Conservation (phyloP, 2,329 filamentous ascomycete genomes). For the Aulographum hederae region DNA sequence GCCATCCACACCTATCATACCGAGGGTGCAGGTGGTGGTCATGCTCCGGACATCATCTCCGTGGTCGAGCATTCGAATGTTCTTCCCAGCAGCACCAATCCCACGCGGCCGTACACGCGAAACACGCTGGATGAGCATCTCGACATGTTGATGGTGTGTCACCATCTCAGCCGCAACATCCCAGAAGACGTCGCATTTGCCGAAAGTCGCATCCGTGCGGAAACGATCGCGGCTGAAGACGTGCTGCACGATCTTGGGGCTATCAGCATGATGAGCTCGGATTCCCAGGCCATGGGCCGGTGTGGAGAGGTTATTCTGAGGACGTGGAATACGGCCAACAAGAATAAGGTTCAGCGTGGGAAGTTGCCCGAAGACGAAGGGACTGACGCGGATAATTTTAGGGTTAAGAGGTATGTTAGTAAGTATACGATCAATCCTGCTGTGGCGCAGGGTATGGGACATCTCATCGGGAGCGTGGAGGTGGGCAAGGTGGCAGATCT, state of each 20-base stretch:
- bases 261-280: constrained; percentile 93
- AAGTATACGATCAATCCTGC: constrained; percentile 97
- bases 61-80: constrained; percentile 83
- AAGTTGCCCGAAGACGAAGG: constrained; percentile 57
- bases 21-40: constrained; percentile 84
- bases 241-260: constrained; percentile 88
- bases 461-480: constrained; percentile 74
- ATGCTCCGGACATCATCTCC: constrained; percentile 89
- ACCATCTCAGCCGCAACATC: constrained; percentile 82
- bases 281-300: constrained; percentile 92
- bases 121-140: constrained; percentile 94
- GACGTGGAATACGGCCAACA: constrained; percentile 95
- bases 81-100: constrained; percentile 79
- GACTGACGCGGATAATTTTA: constrained; percentile 70
- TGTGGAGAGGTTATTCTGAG: constrained; percentile 85
- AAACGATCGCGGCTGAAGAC: constrained; percentile 93
- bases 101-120: constrained; percentile 72
- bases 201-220: constrained; percentile 80
- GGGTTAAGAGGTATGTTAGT: constrained; percentile 81
- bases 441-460: constrained; percentile 74
- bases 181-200: constrained; percentile 93
- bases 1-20: constrained; percentile 96
- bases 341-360: constrained; percentile 82
- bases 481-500: constrained; percentile 80
- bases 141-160: constrained; percentile 97